Evolutionary conservation across 2,329 filamentous ascomycete genomes (phyloP).

Genomic region (Parasarocladium wereldwijsianum): DNA sequence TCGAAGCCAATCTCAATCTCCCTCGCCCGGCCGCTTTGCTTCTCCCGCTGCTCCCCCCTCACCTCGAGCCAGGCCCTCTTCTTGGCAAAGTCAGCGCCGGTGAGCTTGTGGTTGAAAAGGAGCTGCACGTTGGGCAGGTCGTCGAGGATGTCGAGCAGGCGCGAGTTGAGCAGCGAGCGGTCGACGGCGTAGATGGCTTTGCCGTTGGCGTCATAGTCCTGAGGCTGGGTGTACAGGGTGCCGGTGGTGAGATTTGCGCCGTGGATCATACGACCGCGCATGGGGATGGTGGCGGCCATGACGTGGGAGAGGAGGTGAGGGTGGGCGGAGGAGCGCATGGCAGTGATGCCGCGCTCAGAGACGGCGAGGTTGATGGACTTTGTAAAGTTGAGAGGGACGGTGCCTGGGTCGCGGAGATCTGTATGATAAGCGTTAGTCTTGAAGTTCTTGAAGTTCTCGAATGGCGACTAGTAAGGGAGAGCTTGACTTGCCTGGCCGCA

Average conservation of each 20-base stretch:
- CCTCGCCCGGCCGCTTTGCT: constrained; percentile 28
- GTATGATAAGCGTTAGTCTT: constrained; percentile 6
- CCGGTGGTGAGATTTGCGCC: constrained; percentile 49
- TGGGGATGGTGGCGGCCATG: constrained; percentile 68
- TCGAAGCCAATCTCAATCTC: constrained; percentile 84
- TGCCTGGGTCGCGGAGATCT: constrained; percentile 80
- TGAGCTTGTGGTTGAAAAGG: constrained; percentile 87
- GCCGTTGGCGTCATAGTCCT: constrained; percentile 81
- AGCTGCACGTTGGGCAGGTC: constrained; percentile 77
- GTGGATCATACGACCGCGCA: constrained; percentile 96
- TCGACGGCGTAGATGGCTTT: constrained; percentile 82
- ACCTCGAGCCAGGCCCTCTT: constrained; percentile 81
- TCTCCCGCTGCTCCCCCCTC: constrained; percentile 19
- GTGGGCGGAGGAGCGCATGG: constrained; percentile 57
- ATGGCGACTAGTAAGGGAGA: constrained; percentile 1
- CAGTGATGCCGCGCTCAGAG: constrained; percentile 85
- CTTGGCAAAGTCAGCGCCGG: constrained; percentile 68
- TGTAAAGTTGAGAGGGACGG: constrained; percentile 82
- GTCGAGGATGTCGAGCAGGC: constrained; percentile 71
- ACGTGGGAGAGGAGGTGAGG: constrained; percentile 58
- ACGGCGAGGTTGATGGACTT: constrained; percentile 97
- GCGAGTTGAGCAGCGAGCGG: constrained; percentile 67
- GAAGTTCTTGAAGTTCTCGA: no score
- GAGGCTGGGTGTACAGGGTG: constrained; percentile 61
- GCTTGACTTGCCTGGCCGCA: constrained; percentile 61